These are phyloP conservation scores for Amanita muscaria DNA, from an alignment of 768 basidiomycete genomes.

Conservation along the genomic window DNA sequence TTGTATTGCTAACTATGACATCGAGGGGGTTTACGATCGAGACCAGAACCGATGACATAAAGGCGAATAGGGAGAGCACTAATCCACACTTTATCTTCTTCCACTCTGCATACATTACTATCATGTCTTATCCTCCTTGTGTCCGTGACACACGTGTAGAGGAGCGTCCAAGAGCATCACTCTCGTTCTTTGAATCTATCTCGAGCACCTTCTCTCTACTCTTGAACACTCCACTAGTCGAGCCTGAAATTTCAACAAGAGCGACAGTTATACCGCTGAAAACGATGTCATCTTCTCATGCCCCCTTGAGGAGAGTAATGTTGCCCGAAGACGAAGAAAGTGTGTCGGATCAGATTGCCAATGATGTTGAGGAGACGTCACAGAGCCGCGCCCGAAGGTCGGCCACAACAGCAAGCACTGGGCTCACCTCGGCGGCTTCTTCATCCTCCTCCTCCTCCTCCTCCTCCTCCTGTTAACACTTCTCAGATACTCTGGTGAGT, in stretches of 20 bases:
- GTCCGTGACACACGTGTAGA: neutral
- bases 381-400: conserved; percentile 6
- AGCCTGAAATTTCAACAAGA: conserved; percentile 14
- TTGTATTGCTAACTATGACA: conserved; percentile 5
- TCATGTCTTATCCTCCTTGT: neutral
- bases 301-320: neutral
- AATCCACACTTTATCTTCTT: neutral
- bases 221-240: conserved; percentile 28
- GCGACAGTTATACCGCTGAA: conserved; percentile 19
- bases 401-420: neutral
- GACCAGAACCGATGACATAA: neutral
- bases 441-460: too few species aligned
- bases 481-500: too few species aligned
- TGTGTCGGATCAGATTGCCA: conserved; percentile 2
- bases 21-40: neutral
- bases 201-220: conserved; percentile 23
- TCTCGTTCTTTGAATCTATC: conserved; percentile 16
- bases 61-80: neutral
- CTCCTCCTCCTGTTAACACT: neutral
- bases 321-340: conserved; percentile 1
- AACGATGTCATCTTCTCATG: conserved; percentile 13
- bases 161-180: conserved; percentile 5
- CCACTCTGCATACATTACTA: neutral
- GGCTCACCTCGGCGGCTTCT: too few species aligned
- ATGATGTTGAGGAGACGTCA: neutral